A percentile compares a stretch with the other conserved stretches of the same genome.
phyloP scores from a whole-genome alignment of 139 green algal species.

The Bryopsis sp. region DNA sequence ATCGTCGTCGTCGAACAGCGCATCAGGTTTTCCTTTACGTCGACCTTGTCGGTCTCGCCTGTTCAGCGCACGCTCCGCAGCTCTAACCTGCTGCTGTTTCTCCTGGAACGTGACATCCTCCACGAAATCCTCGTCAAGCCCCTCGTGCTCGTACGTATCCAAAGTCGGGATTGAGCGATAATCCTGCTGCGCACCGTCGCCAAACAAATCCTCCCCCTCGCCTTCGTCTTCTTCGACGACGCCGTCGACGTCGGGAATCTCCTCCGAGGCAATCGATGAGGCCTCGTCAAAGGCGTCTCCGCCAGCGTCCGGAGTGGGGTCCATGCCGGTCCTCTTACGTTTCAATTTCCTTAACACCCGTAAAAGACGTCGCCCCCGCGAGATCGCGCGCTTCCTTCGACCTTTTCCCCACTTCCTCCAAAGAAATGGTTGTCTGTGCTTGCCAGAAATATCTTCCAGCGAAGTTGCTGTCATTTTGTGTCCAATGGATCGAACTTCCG shows the following conservation, averaged over 20 bases:
- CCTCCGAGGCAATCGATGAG: neutral
- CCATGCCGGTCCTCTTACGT: too few relatives aligned
- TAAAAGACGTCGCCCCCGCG: too few relatives aligned
- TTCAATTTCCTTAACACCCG: too few relatives aligned
- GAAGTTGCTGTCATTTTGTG: too few relatives aligned
- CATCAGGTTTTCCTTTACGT: neutral
- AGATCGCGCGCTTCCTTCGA: too few relatives aligned
- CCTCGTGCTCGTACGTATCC: slow-evolving; percentile 83
- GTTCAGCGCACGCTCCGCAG: slow-evolving; percentile 23
- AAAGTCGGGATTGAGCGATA: slow-evolving; percentile 79
- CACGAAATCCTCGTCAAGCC: slow-evolving; percentile 44
- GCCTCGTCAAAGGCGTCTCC: neutral
- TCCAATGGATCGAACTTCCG: too few relatives aligned
- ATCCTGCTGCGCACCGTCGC: slow-evolving; percentile 78
- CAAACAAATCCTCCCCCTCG: slow-evolving; percentile 85
- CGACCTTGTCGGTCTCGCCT: slow-evolving; percentile 18
- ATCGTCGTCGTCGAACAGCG: neutral
- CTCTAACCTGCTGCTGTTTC: neutral
- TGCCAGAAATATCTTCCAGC: too few relatives aligned
- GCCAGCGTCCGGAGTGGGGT: too few relatives aligned
- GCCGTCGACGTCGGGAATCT: neutral
- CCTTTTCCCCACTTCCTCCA: too few relatives aligned
- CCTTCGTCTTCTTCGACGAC: slow-evolving; percentile 41
- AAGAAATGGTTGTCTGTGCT: too few relatives aligned
- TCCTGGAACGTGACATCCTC: slow-evolving; percentile 14